Percentiles rank a stretch among this genome's conserved stretches.
phyloP scores from a whole-genome alignment of 2,329 filamentous ascomycete genomes.

The Monosporascus sp. region DNA sequence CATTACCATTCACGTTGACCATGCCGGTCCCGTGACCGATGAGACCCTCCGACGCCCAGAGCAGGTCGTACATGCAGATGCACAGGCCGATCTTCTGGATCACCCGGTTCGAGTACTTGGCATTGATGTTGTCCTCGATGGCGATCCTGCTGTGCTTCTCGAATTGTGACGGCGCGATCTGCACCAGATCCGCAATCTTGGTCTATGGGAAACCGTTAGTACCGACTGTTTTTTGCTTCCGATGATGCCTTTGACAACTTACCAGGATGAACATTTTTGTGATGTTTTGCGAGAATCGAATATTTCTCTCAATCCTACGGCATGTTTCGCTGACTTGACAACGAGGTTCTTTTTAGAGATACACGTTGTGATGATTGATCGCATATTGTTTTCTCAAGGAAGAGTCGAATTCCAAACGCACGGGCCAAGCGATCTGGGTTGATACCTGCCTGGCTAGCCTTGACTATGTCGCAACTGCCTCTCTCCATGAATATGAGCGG shows the following conservation, averaged over 20 bases:
- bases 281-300: neutral
- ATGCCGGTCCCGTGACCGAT: conserved; percentile 90
- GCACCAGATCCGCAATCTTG: conserved; percentile 89
- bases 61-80: conserved; percentile 86
- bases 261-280: conserved; percentile 48
- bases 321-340: neutral
- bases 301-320: neutral
- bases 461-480: neutral
- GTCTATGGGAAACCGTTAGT: conserved; percentile 51
- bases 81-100: conserved; percentile 94
- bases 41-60: conserved; percentile 85
- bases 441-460: neutral
- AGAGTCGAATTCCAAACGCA: too few species aligned
- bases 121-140: conserved; percentile 94
- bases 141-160: conserved; percentile 75
- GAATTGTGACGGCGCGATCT: conserved; percentile 87
- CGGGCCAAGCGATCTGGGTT: too few species aligned
- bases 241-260: conserved; percentile 10
- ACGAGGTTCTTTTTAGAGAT: neutral
- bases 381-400: too few species aligned
- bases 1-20: conserved; percentile 84
- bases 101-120: conserved; percentile 88
- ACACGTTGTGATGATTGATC: neutral
- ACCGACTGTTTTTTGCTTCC: neutral
- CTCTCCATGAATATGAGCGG: neutral